A percentile compares a stretch with the other conserved stretches of the same genome.
phyloP scores from a whole-genome alignment of 169 alveolate genomes.

The Plasmodium vinckei region DNA sequence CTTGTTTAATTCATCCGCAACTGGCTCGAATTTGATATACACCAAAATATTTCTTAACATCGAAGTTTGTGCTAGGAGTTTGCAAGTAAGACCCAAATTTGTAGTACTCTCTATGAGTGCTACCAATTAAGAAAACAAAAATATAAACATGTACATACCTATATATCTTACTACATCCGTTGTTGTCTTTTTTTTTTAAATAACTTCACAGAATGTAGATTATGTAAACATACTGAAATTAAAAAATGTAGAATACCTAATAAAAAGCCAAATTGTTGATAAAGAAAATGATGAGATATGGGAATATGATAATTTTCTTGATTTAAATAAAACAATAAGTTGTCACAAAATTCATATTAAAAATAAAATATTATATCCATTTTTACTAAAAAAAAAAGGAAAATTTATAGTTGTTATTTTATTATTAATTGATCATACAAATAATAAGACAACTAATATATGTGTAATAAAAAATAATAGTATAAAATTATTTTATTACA shows the following conservation, averaged over 20 bases:
- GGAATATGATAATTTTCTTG: conserved; percentile 1
- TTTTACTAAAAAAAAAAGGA: not conserved
- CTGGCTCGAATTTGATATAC: conserved; percentile 14
- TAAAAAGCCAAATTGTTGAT: conserved; percentile 30
- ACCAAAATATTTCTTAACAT: conserved; percentile 17
- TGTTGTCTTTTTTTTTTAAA: not conserved
- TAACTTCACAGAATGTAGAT: conserved; percentile 10
- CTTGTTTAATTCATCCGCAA: conserved; percentile 5
- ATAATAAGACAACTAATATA: not conserved
- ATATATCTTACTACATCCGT: not conserved
- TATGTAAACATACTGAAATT: conserved; percentile 14
- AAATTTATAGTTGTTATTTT: conserved; percentile 10
- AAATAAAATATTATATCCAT: conserved; percentile 38
- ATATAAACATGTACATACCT: no score
- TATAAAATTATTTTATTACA: conserved; percentile 40
- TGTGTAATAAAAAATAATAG: conserved; percentile 1
- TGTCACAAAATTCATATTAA: conserved; percentile 9
- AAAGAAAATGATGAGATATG: conserved; percentile 1
- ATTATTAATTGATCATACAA: conserved; percentile 15
- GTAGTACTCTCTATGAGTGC: no score
- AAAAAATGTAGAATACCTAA: conserved; percentile 17
- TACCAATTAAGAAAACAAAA: no score
- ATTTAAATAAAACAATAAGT: conserved; percentile 25
- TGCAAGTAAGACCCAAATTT: conserved; percentile 1
- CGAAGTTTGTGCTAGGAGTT: conserved; percentile 29